Conservation (phyloP, 306 rosid genomes). For the Rosa rugosa region DNA sequence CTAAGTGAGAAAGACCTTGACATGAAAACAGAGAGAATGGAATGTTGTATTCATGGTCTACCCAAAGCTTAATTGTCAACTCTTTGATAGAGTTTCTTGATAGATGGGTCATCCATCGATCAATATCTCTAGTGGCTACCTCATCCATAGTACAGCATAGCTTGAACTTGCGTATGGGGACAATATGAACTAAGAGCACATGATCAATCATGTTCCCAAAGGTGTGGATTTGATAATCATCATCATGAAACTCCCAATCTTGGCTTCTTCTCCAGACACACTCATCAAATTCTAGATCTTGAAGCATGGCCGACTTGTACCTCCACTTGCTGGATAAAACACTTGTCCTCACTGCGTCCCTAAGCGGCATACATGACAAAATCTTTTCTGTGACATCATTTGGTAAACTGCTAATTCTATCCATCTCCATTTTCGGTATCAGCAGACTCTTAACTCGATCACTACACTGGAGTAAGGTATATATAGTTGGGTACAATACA, state of each 20-base stretch:
- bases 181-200: conserved; percentile 56
- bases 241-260: no score
- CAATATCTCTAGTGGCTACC: not conserved
- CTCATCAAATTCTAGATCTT: conserved; percentile 48
- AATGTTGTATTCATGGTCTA: not conserved
- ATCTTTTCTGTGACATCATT: conserved; percentile 43
- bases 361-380: conserved; percentile 42
- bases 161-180: conserved; percentile 44
- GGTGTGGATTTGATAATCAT: not conserved
- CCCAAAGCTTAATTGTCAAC: not conserved
- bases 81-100: not conserved
- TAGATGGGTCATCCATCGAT: not conserved
- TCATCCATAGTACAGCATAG: conserved; percentile 1
- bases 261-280: not conserved
- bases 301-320: conserved; percentile 51
- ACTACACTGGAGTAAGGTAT: no score
- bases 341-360: conserved; percentile 63
- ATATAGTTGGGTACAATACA: not conserved
- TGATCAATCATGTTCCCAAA: conserved; percentile 47
- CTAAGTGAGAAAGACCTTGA: conserved; percentile 38
- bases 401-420: conserved; percentile 47
- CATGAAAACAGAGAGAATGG: not conserved
- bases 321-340: conserved; percentile 62
- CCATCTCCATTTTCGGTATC: conserved; percentile 35
- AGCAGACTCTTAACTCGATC: no score